Evolutionary conservation across 345 rosid genomes (phyloP), one percentile per base, ranked within the genome.

Genomic region (Salix udensis): DNA sequence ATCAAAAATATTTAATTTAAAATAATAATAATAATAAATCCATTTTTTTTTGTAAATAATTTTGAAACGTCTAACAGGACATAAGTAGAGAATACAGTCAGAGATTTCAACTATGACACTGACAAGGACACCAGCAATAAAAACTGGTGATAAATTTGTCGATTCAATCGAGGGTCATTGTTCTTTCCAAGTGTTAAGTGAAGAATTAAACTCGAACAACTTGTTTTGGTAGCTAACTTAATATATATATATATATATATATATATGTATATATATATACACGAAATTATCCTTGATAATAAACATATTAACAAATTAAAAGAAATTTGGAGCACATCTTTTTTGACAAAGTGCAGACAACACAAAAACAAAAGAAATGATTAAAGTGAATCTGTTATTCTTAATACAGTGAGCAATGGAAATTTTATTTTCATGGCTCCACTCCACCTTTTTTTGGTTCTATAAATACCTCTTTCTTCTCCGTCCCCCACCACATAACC

Each of bases 281-380:
- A n/a, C n/a, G n/a, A n/a, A n/a, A n/a, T n/a, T n/a, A n/a, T n/a
- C n/a, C n/a, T n/a, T n/a, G n/a, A n/a, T n/a, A n/a, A n/a, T 16
- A 68, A 68, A 68, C 14, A 42, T 6, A 30, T 30, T 30, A 42
- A n/a, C 31, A 72, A 4, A 68, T 23, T 40, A 9, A 1, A 12
- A 37, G 48, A 19, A 37, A 68, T 34, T 9, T 9, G 44, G 0
- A 18, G 6, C 30, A 4, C 24, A 39, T 52, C 24, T 37, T 31
- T 68, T 39, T 68, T 53, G 34, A 58, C 24, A 58, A 40, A 60
- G 53, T 11, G 53, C 36, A 42, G 73, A 68, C 67, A 44, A 13
- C 68, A 76, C 55, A 60, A 60, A 9, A 69, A 69, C 68, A 76
- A 76, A 69, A 68, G 64, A n/a, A 48, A 76, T 76, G 68, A 76